phyloP scores from a whole-genome alignment of 208 protist genomes.

The Trichomonas gallinae region DNA sequence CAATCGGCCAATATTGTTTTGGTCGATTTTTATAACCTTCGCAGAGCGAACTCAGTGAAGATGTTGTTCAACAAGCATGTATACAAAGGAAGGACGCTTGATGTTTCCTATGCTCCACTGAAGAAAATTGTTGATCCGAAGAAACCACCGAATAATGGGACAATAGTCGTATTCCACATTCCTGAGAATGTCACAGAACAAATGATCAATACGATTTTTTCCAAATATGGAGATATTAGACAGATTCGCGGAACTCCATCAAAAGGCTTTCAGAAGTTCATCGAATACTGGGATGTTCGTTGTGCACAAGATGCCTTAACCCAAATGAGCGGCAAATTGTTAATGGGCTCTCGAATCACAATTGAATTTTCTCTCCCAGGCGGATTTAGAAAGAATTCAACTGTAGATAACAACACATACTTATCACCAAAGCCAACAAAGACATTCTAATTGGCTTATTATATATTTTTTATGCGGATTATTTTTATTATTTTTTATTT shows the following conservation, averaged over 20 bases:
- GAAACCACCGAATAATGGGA: background rate
- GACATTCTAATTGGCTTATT: too few species aligned
- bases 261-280: background rate
- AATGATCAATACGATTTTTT: background rate
- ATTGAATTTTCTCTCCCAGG: conserved; percentile 4
- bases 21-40: background rate
- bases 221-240: background rate
- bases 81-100: background rate
- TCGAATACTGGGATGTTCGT: background rate
- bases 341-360: background rate
- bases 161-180: conserved; percentile 9
- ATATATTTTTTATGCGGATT: too few species aligned
- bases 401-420: too few species aligned
- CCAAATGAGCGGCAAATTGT: background rate
- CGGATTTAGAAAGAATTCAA: background rate
- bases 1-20: background rate
- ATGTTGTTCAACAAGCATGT: background rate
- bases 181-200: background rate
- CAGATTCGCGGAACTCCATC: background rate
- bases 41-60: background rate
- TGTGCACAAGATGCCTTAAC: background rate
- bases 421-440: too few species aligned
- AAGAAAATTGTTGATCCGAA: background rate
- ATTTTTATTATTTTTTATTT: too few species aligned
- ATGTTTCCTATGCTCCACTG: background rate